These are phyloP conservation scores for Melocanna baccifera DNA, from an alignment of 176 grass and related monocot species.

Conservation along the genomic window DNA sequence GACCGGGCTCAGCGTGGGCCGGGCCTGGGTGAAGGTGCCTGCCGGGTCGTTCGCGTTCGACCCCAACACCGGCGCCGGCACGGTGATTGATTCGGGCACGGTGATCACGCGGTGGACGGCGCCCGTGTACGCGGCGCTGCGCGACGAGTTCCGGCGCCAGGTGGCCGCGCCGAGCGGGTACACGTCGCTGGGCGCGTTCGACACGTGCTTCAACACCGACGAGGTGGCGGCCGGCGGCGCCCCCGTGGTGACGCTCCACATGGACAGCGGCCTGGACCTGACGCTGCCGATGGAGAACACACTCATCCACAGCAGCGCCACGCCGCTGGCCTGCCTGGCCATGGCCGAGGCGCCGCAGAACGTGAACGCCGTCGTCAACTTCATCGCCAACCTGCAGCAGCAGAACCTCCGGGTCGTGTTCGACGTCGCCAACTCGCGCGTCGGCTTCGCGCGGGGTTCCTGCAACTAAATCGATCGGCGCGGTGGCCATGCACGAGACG, in stretches of 20 bases:
- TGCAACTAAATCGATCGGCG: slow-evolving; percentile 55
- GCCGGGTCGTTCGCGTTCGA: slow-evolving; percentile 74
- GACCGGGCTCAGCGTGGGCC: slow-evolving; percentile 68
- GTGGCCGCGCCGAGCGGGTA: slow-evolving; percentile 72
- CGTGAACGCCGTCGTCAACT: slow-evolving; percentile 82
- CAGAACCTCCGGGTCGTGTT: slow-evolving; percentile 81
- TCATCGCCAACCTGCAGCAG: slow-evolving; percentile 95
- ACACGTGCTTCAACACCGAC: slow-evolving; percentile 94
- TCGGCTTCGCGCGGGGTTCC: slow-evolving; percentile 68
- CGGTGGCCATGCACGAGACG: background rate
- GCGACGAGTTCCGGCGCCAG: slow-evolving; percentile 82
- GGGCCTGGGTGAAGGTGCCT: slow-evolving; percentile 43
- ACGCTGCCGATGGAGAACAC: slow-evolving; percentile 79
- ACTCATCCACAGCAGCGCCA: slow-evolving; percentile 92
- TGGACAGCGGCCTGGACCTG: slow-evolving; percentile 62
- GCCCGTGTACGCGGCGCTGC: slow-evolving; percentile 69
- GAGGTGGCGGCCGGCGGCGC: slow-evolving; percentile 54
- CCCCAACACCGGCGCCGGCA: slow-evolving; percentile 60
- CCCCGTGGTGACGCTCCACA: slow-evolving; percentile 62
- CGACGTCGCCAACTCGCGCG: slow-evolving; percentile 61
- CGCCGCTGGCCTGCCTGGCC: slow-evolving; percentile 77
- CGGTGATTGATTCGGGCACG: slow-evolving; percentile 86
- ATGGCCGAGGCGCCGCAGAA: slow-evolving; percentile 90
- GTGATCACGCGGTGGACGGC: slow-evolving; percentile 88
- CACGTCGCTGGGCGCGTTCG: slow-evolving; percentile 88